A percentile compares a stretch with the other conserved stretches of the same genome.
These are phyloP conservation scores for Schizosaccharomyces versatilis DNA, from an alignment of 1,139 yeast species.

Conservation along the genomic window DNA sequence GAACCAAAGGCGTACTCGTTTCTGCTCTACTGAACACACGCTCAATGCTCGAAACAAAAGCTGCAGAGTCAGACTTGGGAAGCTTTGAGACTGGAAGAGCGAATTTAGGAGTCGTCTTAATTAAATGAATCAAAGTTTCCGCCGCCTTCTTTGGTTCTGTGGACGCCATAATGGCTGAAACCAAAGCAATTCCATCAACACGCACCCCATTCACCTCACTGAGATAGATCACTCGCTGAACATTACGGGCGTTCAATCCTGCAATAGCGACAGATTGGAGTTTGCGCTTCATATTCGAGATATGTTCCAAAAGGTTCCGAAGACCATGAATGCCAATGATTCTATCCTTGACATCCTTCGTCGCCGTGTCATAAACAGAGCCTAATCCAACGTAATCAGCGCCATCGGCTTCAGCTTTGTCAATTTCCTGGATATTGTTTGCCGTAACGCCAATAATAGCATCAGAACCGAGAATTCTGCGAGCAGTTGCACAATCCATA, in stretches of 20 bases:
- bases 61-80: background rate
- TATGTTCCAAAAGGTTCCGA: constrained; percentile 26
- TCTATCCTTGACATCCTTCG: constrained; percentile 36
- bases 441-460: constrained; percentile 70
- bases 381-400: constrained; percentile 82
- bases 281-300: constrained; percentile 14
- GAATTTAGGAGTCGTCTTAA: constrained; percentile 14
- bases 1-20: constrained; percentile 36
- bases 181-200: constrained; percentile 67
- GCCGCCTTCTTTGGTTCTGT: constrained; percentile 37
- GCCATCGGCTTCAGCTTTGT: constrained; percentile 30
- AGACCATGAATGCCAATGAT: constrained; percentile 52
- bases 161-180: constrained; percentile 64
- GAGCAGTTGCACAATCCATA: constrained; percentile 35
- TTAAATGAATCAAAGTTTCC: constrained; percentile 14
- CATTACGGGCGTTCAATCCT: constrained; percentile 53
- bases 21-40: constrained; percentile 11
- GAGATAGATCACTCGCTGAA: constrained; percentile 32
- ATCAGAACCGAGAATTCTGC: constrained; percentile 44
- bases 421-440: constrained; percentile 35
- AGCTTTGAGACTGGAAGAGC: constrained; percentile 1
- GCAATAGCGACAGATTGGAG: constrained; percentile 61
- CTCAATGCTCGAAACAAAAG: constrained; percentile 7
- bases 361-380: constrained; percentile 49
- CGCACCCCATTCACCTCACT: constrained; percentile 27